phyloP scores from a whole-genome alignment of 208 protist genomes.

The Leishmania tropica region DNA sequence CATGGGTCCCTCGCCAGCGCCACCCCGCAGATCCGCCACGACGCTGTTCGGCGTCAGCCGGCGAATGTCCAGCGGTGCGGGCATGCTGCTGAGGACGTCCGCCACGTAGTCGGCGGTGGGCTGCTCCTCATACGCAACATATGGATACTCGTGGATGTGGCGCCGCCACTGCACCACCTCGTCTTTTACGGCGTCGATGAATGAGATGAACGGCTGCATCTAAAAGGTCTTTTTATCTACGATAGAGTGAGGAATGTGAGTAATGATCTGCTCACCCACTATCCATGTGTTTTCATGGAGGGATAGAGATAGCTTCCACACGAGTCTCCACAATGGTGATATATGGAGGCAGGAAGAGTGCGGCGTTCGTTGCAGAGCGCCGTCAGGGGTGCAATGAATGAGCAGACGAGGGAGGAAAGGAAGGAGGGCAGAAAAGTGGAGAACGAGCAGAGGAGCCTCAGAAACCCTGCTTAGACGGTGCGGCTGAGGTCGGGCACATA shows the following conservation, averaged over 20 bases:
- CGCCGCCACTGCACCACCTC: slow-evolving; percentile 73
- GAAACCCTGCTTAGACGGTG: too few relatives aligned
- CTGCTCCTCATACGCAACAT: slow-evolving; percentile 64
- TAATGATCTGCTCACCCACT: not conserved
- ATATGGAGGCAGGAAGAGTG: not conserved
- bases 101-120: slow-evolving; percentile 79
- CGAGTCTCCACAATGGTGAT: not conserved
- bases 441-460: too few relatives aligned
- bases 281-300: not conserved
- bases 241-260: not conserved
- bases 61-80: slow-evolving; percentile 43
- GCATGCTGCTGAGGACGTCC: slow-evolving; percentile 49
- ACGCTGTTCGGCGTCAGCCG: slow-evolving; percentile 62
- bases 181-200: slow-evolving; percentile 42
- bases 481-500: not conserved
- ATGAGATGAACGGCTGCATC: slow-evolving; percentile 13
- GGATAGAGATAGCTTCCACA: not conserved
- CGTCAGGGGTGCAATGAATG: too few relatives aligned
- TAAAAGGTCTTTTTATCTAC: too few relatives aligned
- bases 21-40: slow-evolving; percentile 64
- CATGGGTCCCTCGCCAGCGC: slow-evolving; percentile 49
- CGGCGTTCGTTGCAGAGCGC: not conserved
- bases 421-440: not conserved
- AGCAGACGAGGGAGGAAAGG: not conserved
- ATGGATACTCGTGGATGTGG: slow-evolving; percentile 72